A percentile compares a stretch with the other conserved stretches of the same genome.
Evolutionary conservation across 2,329 filamentous ascomycete species (phyloP).

Genomic region (Cladophialophora psammophila): DNA sequence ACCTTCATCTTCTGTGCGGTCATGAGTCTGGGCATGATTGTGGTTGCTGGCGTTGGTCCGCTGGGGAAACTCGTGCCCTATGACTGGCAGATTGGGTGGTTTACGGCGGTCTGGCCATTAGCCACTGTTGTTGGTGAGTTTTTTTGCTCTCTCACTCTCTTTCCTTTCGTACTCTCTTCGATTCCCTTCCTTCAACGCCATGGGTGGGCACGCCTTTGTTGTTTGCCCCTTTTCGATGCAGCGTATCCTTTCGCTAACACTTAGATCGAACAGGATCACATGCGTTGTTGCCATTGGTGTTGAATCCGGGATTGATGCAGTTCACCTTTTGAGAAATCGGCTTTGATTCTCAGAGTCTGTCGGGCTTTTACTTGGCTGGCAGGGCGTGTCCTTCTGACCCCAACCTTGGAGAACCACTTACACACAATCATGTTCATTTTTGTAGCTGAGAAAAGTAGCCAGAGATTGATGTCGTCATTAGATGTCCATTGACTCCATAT

Average conservation of each 20-base stretch:
- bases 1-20: conserved; percentile 55
- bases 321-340: conserved; percentile 31
- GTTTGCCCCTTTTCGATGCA: conserved; percentile 40
- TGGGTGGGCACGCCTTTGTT: neutral
- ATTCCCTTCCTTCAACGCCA: conserved; percentile 56
- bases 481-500: neutral
- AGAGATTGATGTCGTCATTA: neutral
- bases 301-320: conserved; percentile 45
- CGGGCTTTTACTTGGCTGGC: neutral
- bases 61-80: conserved; percentile 49
- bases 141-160: neutral
- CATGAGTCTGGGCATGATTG: conserved; percentile 58
- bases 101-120: conserved; percentile 68
- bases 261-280: conserved; percentile 43
- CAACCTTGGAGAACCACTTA: neutral
- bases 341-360: neutral
- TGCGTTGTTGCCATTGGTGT: conserved; percentile 41
- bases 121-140: conserved; percentile 55
- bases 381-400: neutral
- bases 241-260: neutral
- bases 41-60: conserved; percentile 50
- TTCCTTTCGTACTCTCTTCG: conserved; percentile 24
- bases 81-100: conserved; percentile 64
- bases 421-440: neutral
- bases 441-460: neutral